Conservation (phyloP, 2,329 filamentous ascomycete species). For the Ophiostoma sp. region DNA sequence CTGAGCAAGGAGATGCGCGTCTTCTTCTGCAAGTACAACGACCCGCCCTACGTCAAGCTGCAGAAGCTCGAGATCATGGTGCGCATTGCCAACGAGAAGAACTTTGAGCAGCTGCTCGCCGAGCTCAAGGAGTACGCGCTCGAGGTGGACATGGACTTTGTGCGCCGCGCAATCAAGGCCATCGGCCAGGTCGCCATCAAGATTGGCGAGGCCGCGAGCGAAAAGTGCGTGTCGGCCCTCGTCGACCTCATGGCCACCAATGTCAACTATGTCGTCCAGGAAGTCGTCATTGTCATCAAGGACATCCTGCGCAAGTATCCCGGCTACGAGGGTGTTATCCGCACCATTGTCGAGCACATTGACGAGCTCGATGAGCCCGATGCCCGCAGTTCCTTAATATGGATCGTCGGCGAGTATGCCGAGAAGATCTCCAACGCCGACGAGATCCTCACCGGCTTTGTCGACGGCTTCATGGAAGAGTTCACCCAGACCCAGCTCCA, state of each 20-base stretch:
- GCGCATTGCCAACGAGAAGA: conserved; percentile 93
- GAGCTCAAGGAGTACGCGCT: conserved; percentile 96
- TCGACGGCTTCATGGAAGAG: conserved; percentile 91
- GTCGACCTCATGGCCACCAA: conserved; percentile 94
- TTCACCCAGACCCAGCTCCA: conserved; percentile 99
- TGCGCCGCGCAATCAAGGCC: conserved; percentile 85
- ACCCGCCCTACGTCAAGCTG: conserved; percentile 94
- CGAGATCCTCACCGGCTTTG: conserved; percentile 84
- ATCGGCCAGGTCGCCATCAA: conserved; percentile 99
- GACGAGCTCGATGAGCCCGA: conserved; percentile 94
- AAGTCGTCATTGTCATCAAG: conserved; percentile 98
- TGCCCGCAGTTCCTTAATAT: conserved; percentile 85
- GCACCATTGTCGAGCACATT: conserved; percentile 91
- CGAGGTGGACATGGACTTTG: conserved; percentile 99
- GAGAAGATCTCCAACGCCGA: conserved; percentile 99
- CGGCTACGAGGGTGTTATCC: conserved; percentile 96
- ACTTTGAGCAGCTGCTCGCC: conserved; percentile 88
- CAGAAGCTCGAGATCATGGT: conserved; percentile 99
- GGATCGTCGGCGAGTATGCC: conserved; percentile 98
- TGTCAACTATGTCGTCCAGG: conserved; percentile 98
- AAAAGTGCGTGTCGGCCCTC: conserved; percentile 91
- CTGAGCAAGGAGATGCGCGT: conserved; percentile 95
- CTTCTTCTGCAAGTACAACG: conserved; percentile 99
- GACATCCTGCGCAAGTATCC: conserved; percentile 97
- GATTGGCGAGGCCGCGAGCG: conserved; percentile 79